phyloP scores from a whole-genome alignment of 352 stramenopile genomes.

The Phytophthora agathidicida region DNA sequence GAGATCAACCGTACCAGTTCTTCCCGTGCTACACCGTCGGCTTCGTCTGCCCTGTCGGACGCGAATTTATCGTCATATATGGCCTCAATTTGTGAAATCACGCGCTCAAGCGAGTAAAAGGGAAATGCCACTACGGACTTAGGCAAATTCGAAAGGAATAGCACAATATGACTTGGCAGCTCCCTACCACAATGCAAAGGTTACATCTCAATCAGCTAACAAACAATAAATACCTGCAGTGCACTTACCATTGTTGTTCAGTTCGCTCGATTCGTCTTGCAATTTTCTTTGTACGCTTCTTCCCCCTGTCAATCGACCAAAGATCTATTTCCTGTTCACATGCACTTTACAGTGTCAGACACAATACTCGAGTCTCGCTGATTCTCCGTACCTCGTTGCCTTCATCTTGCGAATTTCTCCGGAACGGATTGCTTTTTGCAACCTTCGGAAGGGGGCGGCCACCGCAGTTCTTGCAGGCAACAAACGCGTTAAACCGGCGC shows the following conservation, averaged over 20 bases:
- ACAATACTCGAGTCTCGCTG: background rate
- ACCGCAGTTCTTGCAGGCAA: constrained; percentile 71
- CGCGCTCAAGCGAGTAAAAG: constrained; percentile 57
- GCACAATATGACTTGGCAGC: constrained; percentile 46
- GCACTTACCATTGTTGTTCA: constrained; percentile 54
- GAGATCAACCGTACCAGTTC: constrained; percentile 38
- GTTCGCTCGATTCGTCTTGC: constrained; percentile 46
- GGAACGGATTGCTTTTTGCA: constrained; percentile 24
- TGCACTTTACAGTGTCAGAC: no score
- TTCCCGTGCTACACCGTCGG: constrained; percentile 64
- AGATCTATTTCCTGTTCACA: constrained; percentile 61
- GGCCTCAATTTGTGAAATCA: constrained; percentile 63
- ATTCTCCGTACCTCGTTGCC: constrained; percentile 23
- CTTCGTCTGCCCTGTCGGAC: constrained; percentile 61
- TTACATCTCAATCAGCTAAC: background rate
- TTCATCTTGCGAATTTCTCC: constrained; percentile 8
- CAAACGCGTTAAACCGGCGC: constrained; percentile 75
- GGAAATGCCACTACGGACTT: constrained; percentile 75
- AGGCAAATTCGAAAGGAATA: constrained; percentile 78
- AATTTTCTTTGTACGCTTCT: constrained; percentile 56
- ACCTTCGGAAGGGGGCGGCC: constrained; percentile 48
- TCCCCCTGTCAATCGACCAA: constrained; percentile 55
- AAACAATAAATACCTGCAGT: background rate
- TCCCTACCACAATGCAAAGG: constrained; percentile 33
- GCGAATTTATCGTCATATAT: constrained; percentile 85